A percentile compares a stretch with the other conserved stretches of the same genome.
phyloP scores from a whole-genome alignment of 129 eudicot species.

The Flaveria trinervia region DNA sequence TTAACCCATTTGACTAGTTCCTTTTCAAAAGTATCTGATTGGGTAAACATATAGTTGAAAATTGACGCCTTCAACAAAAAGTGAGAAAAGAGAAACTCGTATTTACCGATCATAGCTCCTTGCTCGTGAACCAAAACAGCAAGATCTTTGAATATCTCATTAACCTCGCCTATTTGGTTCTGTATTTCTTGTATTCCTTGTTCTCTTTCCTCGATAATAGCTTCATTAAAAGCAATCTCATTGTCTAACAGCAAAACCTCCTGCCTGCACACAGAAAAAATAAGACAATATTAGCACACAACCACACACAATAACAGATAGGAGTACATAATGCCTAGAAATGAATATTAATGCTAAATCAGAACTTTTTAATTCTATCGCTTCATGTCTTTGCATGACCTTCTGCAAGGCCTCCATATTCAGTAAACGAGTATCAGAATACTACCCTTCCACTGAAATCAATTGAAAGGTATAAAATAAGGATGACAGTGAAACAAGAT shows the following conservation, averaged over 20 bases:
- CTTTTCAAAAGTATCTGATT: background rate
- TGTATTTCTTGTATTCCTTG: slow-evolving; percentile 73
- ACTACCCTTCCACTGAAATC: too few relatives aligned
- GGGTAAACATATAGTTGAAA: background rate
- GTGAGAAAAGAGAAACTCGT: background rate
- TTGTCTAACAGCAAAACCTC: slow-evolving; percentile 49
- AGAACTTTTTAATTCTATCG: too few relatives aligned
- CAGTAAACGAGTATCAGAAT: too few relatives aligned
- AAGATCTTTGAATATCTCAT: slow-evolving; percentile 68
- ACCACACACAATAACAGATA: background rate
- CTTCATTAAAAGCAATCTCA: slow-evolving; percentile 63
- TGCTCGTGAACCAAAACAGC: slow-evolving; percentile 63
- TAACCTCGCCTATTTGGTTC: slow-evolving; percentile 66
- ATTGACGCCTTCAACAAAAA: background rate
- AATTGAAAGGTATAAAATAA: too few relatives aligned
- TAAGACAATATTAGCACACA: background rate
- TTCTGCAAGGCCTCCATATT: too few relatives aligned
- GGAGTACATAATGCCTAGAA: background rate
- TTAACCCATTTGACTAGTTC: background rate
- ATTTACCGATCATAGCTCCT: slow-evolving; percentile 56
- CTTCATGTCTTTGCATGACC: too few relatives aligned
- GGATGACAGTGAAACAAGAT: background rate
- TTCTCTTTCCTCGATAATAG: slow-evolving; percentile 74
- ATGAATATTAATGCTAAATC: too few relatives aligned
- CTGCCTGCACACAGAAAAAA: slow-evolving; percentile 31